Evolutionary conservation across 768 basidiomycete species (phyloP), one percentile per base, ranked within the genome.

Genomic region (Crassisporium funariophilum): DNA sequence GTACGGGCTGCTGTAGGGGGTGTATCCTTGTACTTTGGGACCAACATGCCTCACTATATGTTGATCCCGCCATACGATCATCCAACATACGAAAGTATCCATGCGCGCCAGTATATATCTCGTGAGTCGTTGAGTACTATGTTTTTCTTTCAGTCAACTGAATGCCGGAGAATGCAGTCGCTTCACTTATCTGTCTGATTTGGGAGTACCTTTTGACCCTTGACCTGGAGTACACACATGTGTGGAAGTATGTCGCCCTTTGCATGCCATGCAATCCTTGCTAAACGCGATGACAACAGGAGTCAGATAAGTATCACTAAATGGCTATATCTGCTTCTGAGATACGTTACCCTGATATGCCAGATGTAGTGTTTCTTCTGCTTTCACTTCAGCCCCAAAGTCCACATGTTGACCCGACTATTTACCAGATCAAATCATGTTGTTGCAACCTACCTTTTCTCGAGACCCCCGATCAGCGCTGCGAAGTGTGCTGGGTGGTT

Each of bases 21-120:
- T n/a, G n/a, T n/a, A n/a, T n/a, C n/a, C n/a, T n/a, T n/a, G n/a
- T n/a, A n/a, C n/a, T n/a, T n/a, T n/a, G n/a, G n/a, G n/a, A n/a
- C 31, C 2, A 33, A 11, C 31, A 15, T 33, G 5, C 16, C 12
- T 12, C 31, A 11, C 31, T 11, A 33, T 15, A 15, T 15, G 31
- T 15, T 33, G 12, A 5, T 2, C 12, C 16, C 31, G 31, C 31
- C 12, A 33, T 33, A 15, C 16, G 5, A 29, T 25, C 24, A 40
- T 41, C 38, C 38, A 24, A 17, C 23, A 31, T 50, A 44, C 44
- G 49, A 50, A 20, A 22, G 44, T n/a, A 21, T 46, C 12, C 6
- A 33, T 23, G 33, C 44, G 6, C 44, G 49, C n/a, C 49, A 50
- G 44, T 50, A 50, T 20, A 50, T 50, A 20, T 50, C 49, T 35